phyloP scores from a whole-genome alignment of 495 filamentous ascomycete genomes.

The Daldinia vernicosa region DNA sequence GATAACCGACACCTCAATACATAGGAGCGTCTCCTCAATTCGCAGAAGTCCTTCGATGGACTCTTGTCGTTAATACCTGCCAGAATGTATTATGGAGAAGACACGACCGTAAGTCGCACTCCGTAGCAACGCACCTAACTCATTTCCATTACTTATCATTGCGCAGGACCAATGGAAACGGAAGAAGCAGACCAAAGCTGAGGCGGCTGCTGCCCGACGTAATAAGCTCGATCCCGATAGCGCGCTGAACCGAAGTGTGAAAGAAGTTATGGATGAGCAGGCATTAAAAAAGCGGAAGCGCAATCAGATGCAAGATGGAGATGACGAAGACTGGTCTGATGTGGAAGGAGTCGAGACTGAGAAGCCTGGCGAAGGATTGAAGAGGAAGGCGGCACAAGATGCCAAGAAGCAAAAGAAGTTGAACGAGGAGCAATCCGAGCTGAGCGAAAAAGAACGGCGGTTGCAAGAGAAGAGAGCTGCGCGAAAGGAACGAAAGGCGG shows the following conservation, averaged over 20 bases:
- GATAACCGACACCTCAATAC: conserved; percentile 36
- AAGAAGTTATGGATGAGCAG: conserved; percentile 85
- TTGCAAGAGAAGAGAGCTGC: conserved; percentile 53
- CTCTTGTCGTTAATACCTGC: conserved; percentile 92
- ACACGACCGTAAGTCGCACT: conserved; percentile 76
- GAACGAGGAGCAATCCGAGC: conserved; percentile 35
- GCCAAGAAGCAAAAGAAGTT: conserved; percentile 50
- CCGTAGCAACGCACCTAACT: neutral
- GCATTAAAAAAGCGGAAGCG: conserved; percentile 73
- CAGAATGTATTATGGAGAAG: conserved; percentile 89
- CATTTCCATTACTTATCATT: conserved; percentile 16
- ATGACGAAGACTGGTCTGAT: conserved; percentile 50
- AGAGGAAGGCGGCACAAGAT: conserved; percentile 52
- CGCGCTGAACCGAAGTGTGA: conserved; percentile 72
- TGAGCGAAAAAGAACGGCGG: conserved; percentile 36
- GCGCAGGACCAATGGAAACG: conserved; percentile 83
- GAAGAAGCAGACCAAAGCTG: conserved; percentile 87
- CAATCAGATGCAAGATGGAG: conserved; percentile 48
- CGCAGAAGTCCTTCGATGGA: conserved; percentile 88
- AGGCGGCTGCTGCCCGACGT: conserved; percentile 76
- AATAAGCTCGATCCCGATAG: conserved; percentile 89
- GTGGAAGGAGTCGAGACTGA: conserved; percentile 60
- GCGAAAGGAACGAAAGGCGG: conserved; percentile 46
- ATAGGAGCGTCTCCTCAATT: conserved; percentile 85
- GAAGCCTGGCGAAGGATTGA: conserved; percentile 63